Base-by-base conservation (phyloP, 257 asterid species). In the Cordia subcordata region DNA sequence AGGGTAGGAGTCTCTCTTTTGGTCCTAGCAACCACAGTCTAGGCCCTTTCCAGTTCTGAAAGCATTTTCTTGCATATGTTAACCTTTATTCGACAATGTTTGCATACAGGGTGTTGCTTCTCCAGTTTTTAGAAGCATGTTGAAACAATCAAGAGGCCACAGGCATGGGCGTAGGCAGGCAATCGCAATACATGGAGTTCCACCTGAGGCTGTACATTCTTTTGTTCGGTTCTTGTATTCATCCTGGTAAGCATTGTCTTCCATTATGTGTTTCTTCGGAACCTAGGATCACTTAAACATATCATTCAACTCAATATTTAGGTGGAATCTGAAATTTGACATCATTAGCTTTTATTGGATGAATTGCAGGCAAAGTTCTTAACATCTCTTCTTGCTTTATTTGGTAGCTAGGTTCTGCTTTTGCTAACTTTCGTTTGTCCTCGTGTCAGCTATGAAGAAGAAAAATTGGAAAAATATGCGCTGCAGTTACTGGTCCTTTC, bases 191-290 rank as follows among this genome's bases (percentile, higher is more conserved):
- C 67, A 55, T 8, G 99, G 99, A 49, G 94, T 83, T 72, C 96
- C 93, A 22, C 62, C 90, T 1, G 99, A 81, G 72, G 96, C 95
- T 39, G 95, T 86, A 62, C 83, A 79, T 42, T 71, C 77, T 55
- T 84, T 92, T 70, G 58, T 92, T 47, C 79, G 99, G 46, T 88
- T 72, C 77, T 61, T 92, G 21, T 92, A 92, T 63, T 84, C 96
- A 13, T 82, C 96, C 10, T 62, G 96, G 99, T 92, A 85, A 73
- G 18, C 19, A 33, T 52, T 16, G 4, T 44, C 55, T 27, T 4
- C 51, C 54, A 33, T 23, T 27, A 8, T 11, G 17, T 13, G 16
- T 58, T 19, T 40, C 40, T 18, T 27, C 35, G 6, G 35, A 27
- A 27, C 35, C 3, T 27, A 27, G 35, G 35, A 27, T 6, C 35